Evolutionary conservation across 75 land plant genomes (phyloP).

Genomic region (Cupressus sempervirens): DNA sequence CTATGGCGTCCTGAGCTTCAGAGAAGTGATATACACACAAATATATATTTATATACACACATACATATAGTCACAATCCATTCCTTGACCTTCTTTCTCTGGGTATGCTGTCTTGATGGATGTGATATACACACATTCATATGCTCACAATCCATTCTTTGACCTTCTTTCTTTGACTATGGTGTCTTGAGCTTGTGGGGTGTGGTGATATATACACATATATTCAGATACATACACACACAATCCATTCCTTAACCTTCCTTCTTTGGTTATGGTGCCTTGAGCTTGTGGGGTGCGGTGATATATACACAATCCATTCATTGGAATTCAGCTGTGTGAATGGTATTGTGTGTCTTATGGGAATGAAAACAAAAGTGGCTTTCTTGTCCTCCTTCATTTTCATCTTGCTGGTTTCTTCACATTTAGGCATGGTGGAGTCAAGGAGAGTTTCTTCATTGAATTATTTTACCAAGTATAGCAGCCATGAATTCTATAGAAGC

Average conservation of each 20-base stretch:
- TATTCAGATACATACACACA: background rate
- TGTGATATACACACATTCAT: no score
- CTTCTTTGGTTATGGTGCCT: background rate
- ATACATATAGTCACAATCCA: background rate
- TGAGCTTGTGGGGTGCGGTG: background rate
- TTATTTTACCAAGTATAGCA: background rate
- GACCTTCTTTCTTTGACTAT: background rate
- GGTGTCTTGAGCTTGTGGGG: background rate
- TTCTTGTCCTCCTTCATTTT: background rate
- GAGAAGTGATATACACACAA: background rate
- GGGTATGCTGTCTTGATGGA: no score
- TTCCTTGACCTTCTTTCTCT: background rate
- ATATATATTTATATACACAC: background rate
- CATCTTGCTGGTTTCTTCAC: background rate
- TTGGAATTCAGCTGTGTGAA: background rate
- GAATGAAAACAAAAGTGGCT: slow-evolving; percentile 1
- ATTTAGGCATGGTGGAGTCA: background rate
- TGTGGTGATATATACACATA: background rate
- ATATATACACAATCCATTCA: background rate
- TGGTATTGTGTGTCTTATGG: background rate
- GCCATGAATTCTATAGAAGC: background rate
- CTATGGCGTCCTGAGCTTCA: no score
- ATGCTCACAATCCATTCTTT: background rate
- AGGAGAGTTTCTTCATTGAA: background rate
- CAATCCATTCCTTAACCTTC: background rate